Evolutionary conservation across 2,329 filamentous ascomycete species (phyloP), one percentile per base, ranked within the genome.

Genomic region (Escovopsis sp.): DNA sequence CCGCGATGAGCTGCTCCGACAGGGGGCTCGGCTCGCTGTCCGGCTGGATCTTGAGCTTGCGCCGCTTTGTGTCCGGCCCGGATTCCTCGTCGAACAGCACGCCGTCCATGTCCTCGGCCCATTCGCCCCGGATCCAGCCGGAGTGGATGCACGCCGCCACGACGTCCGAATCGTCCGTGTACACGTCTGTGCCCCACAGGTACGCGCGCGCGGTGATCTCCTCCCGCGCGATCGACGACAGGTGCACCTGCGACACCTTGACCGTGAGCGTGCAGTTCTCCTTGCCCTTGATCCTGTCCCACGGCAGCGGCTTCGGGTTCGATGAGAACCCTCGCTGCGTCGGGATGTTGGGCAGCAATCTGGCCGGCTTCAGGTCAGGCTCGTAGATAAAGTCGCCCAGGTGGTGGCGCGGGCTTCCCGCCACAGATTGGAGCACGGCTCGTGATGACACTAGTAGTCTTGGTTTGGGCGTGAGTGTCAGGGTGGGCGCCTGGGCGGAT

Each of bases 91-190:
- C 70, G 10, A 93, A 64, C 56, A 88, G 62, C 11, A 66, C 62
- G 1, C 73, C 64, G 45, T 90, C 81, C 2, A 90, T 71, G 26
- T 84, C 79, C 6, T 86, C 76, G 4, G 75, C 66, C 80, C 87
- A 94, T 47, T 87, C 84, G 25, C 88, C 88, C 29, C 79, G 76
- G 45, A 98, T 80, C 76, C 86, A 96, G 4, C 90, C 90, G 2
- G 78, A 77, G 54, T 98, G 90, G 31, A 98, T 88, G 40, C 87
- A 88, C 2, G 88, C 87, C 0, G 86, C 88, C 17, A 98, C 70
- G 1, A 90, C 76, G 51, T 98, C 90, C 0, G 86, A 94, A 56
- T 98, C 90, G 47, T 98, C 90, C 0, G 86, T 93, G 52, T 96
- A 96, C 6, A 98, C 71, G 27, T 92, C 87, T 0, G 85, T 90